These are phyloP conservation scores for Trifolium subterraneum DNA, from an alignment of 306 rosid species.

Conservation along the genomic window DNA sequence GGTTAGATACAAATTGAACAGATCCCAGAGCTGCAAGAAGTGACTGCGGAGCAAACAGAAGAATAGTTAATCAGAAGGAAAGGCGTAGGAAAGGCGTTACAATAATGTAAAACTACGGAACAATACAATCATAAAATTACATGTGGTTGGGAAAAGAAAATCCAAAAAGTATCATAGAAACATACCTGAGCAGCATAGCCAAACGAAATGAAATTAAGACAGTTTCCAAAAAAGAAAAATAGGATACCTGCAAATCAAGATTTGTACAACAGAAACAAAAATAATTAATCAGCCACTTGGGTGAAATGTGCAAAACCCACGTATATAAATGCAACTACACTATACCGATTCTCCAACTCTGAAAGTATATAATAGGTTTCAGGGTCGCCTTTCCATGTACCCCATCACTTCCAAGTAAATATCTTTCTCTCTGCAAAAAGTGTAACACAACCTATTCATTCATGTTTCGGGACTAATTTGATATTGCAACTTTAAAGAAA, in stretches of 20 bases:
- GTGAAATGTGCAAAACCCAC: constrained; percentile 35
- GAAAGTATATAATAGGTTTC: constrained; percentile 83
- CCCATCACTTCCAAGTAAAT: constrained; percentile 71
- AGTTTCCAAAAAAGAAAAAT: constrained; percentile 87
- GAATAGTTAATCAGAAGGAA: constrained; percentile 22
- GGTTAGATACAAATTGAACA: constrained; percentile 93
- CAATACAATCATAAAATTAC: constrained; percentile 29
- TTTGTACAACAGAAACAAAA: constrained; percentile 18
- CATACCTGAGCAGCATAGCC: constrained; percentile 98
- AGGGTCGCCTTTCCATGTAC: constrained; percentile 66
- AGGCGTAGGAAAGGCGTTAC: constrained; percentile 24
- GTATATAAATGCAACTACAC: constrained; percentile 34
- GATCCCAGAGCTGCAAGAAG: constrained; percentile 99
- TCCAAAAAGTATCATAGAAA: constrained; percentile 16
- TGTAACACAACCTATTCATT: constrained; percentile 34
- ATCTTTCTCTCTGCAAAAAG: constrained; percentile 80
- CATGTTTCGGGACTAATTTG: constrained; percentile 36
- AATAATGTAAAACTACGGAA: neutral
- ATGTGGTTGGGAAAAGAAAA: constrained; percentile 10
- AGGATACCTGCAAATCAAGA: constrained; percentile 68
- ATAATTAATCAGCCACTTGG: constrained; percentile 25
- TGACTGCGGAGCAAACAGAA: constrained; percentile 63
- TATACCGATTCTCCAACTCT: constrained; percentile 94
- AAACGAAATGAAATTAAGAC: constrained; percentile 90
- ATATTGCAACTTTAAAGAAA: constrained; percentile 22